Base-by-base conservation (phyloP, 23 red algal species). In the Gracilaria domingensis region DNA sequence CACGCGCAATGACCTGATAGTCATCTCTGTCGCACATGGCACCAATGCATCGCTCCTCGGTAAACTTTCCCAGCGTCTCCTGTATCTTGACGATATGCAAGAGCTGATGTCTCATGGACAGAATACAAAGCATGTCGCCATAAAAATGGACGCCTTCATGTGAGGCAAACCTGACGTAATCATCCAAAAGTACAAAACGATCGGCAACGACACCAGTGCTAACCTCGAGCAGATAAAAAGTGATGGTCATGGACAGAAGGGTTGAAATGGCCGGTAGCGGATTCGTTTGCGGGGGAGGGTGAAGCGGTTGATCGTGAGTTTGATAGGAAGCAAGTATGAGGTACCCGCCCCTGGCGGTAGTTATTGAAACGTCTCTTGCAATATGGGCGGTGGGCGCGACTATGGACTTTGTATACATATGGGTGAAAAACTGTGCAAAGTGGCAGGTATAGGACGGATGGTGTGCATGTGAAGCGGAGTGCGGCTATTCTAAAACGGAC, bases 101-200 rank as follows among this genome's bases (percentile, higher is more conserved):
- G 21, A 74, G 50, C 75, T 96, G 95, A 66, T 82, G 72, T 12
- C 95, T 58, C 33, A 89, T 73, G 35, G 80, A 85, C 35, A 96
- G 58, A 30, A 96, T 82, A 34, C 82, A 86, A 34, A 96, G 79
- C 51, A 83, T 76, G 62, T 96, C 89, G 26, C 73, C 95, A n/a
- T 84, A 49, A 21, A 96, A 62, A 57, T 92, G 81, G 4, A 96
- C 89, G 16, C 89, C 95, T 11, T 38, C 80, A 65, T 96, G 95
- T 26, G 54, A 66, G 29, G 88, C 89, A 29, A 96, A 56, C 5
- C 45, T 64, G 39, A 96, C 89, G 42, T 56, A 93, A 71, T 96
- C 95, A 88, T 96, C 58, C 12, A 38, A 24, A 29, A 96, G 71
- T 21, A 75, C 79, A 55, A 65, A 92, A 42, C 79, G 81, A 62